Percentiles rank a stretch among this genome's conserved stretches.
These are phyloP conservation scores for Phytophthora citrophthora DNA, from an alignment of 352 stramenopile species.

Conservation along the genomic window DNA sequence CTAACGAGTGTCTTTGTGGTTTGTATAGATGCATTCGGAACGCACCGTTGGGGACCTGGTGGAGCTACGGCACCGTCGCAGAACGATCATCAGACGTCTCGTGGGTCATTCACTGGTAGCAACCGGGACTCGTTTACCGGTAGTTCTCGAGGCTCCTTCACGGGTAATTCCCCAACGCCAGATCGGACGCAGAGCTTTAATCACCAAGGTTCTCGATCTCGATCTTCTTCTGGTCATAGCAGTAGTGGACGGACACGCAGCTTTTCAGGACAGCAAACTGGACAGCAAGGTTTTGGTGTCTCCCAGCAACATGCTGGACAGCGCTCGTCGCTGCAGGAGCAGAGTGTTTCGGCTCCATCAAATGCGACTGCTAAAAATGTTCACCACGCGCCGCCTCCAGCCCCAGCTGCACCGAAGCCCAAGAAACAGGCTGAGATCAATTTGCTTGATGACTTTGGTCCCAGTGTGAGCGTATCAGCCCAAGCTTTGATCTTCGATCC, in stretches of 20 bases:
- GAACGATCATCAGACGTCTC: conserved; percentile 27
- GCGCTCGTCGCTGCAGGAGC: conserved; percentile 35
- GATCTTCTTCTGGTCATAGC: conserved; percentile 25
- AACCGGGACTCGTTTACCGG: conserved; percentile 34
- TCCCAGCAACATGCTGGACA: conserved; percentile 30
- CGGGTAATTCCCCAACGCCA: conserved; percentile 15
- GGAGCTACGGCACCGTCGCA: conserved; percentile 48
- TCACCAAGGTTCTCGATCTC: conserved; percentile 20
- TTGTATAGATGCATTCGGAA: conserved; percentile 58
- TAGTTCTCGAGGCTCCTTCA: conserved; percentile 27
- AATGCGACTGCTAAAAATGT: conserved; percentile 11
- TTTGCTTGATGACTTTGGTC: conserved; percentile 75
- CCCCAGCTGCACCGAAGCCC: conserved; percentile 30
- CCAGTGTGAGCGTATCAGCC: conserved; percentile 64
- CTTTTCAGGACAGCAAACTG: conserved; percentile 35
- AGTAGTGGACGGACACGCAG: conserved; percentile 33
- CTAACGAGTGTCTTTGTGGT: conserved; percentile 2
- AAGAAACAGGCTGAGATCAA: conserved; percentile 77
- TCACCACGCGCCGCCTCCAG: conserved; percentile 21
- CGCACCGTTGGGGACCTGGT: conserved; percentile 69
- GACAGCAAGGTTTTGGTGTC: conserved; percentile 20
- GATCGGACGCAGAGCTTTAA: conserved; percentile 37
- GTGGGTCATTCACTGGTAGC: conserved; percentile 28
- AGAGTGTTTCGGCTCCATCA: conserved; percentile 16
- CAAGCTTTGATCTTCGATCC: conserved; percentile 82